A percentile compares a stretch with the other conserved stretches of the same genome.
Evolutionary conservation across 2,329 filamentous ascomycete species (phyloP).

Genomic region (Colletotrichum sp.): DNA sequence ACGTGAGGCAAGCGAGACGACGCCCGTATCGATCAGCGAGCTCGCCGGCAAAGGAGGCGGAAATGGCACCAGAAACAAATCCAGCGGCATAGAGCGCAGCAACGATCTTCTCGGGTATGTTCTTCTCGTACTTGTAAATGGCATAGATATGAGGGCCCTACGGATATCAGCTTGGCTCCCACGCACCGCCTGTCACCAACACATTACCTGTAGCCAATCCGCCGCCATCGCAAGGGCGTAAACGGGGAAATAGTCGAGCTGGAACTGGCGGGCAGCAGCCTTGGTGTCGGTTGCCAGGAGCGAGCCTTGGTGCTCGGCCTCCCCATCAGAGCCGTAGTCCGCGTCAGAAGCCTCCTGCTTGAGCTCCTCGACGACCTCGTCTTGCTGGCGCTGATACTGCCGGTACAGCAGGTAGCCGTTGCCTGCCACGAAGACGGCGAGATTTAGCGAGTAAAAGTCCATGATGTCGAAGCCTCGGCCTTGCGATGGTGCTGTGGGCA

Average conservation of each 20-base stretch:
- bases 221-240: slow-evolving; percentile 35
- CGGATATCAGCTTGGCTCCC: neutral
- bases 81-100: slow-evolving; percentile 50
- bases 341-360: slow-evolving; percentile 14
- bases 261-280: slow-evolving; percentile 22
- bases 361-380: neutral
- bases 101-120: slow-evolving; percentile 47
- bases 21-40: slow-evolving; percentile 52
- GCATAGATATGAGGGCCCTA: slow-evolving; percentile 56
- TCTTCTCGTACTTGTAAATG: slow-evolving; percentile 56
- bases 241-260: slow-evolving; percentile 27
- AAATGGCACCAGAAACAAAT: slow-evolving; percentile 53
- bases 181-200: neutral
- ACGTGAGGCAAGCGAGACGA: slow-evolving; percentile 55
- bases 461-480: slow-evolving; percentile 3
- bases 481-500: neutral
- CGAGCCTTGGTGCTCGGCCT: slow-evolving; percentile 10
- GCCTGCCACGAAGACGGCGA: slow-evolving; percentile 24
- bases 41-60: slow-evolving; percentile 43
- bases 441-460: slow-evolving; percentile 28
- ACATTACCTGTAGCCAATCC: slow-evolving; percentile 36
- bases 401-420: slow-evolving; percentile 28
- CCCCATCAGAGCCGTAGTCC: slow-evolving; percentile 2
- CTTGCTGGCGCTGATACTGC: slow-evolving; percentile 22
- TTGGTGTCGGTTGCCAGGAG: neutral